These are phyloP conservation scores for Beta macrorhiza DNA, from an alignment of 179 eudicot genomes.

Conservation along the genomic window DNA sequence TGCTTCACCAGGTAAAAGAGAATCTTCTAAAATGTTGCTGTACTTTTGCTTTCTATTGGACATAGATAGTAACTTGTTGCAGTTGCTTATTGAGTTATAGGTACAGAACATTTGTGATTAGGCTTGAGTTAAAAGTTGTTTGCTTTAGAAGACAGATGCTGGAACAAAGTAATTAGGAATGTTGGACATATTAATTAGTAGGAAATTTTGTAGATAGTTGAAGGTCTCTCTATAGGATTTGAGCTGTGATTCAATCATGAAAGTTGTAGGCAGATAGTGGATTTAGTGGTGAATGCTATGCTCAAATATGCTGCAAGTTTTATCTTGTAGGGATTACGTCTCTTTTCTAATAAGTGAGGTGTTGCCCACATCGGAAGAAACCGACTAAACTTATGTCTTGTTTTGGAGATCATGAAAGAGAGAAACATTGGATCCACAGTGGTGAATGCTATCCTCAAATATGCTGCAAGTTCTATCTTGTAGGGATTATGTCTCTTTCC, in stretches of 20 bases:
- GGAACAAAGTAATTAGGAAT: not conserved
- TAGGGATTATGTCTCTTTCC: not conserved
- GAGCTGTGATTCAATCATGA: not conserved
- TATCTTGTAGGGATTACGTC: not conserved
- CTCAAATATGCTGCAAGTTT: not conserved
- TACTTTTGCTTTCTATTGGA: not conserved
- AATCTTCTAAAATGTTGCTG: not conserved
- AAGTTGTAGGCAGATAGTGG: not conserved
- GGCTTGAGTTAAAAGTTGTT: not conserved
- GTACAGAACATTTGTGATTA: not conserved
- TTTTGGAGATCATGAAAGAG: not conserved
- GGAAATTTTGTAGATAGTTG: not conserved
- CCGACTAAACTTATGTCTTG: not conserved
- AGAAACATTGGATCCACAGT: not conserved
- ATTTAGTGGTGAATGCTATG: not conserved
- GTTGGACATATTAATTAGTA: not conserved
- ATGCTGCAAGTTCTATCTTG: not conserved
- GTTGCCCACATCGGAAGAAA: not conserved
- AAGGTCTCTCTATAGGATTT: not conserved
- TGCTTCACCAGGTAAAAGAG: conserved; percentile 56
- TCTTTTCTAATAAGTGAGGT: not conserved
- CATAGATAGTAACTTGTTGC: not conserved
- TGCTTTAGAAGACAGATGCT: not conserved
- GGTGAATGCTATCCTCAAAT: not conserved
- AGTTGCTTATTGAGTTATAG: not conserved